phyloP scores from a whole-genome alignment of 1,284 basidiomycete genomes.

The Dichomitus squalens region DNA sequence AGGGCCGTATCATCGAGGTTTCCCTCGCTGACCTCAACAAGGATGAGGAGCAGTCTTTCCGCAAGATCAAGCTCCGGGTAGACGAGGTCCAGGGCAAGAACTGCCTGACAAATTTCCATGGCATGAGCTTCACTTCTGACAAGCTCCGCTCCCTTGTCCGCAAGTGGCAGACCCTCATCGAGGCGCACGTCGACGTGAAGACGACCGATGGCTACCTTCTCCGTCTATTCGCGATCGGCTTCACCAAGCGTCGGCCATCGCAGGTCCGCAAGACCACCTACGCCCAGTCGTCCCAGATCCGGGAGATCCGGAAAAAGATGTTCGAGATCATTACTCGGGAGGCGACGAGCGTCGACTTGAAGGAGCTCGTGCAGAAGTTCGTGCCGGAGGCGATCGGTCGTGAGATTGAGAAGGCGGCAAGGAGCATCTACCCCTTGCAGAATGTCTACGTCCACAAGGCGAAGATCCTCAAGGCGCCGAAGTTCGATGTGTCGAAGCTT shows the following conservation, averaged over 20 bases:
- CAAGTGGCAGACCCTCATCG: slow-evolving; percentile 99
- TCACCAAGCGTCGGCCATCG: slow-evolving; percentile 96
- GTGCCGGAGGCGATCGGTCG: slow-evolving; percentile 98
- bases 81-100: slow-evolving; percentile 99
- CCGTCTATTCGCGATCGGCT: slow-evolving; percentile 98
- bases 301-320: slow-evolving; percentile 99
- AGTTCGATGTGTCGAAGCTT: slow-evolving; percentile 94
- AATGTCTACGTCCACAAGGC: slow-evolving; percentile 99
- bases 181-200: slow-evolving; percentile 98
- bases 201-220: slow-evolving; percentile 99
- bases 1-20: slow-evolving; percentile 95
- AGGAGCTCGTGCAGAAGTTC: slow-evolving; percentile 98
- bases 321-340: slow-evolving; percentile 99
- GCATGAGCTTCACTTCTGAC: slow-evolving; percentile 99
- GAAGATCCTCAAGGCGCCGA: slow-evolving; percentile 97
- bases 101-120: slow-evolving; percentile 99
- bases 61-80: slow-evolving; percentile 98
- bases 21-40: slow-evolving; percentile 99
- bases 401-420: slow-evolving; percentile 98
- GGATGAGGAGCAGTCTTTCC: slow-evolving; percentile 99
- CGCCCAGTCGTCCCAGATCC: slow-evolving; percentile 93
- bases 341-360: slow-evolving; percentile 94
- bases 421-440: slow-evolving; percentile 97
- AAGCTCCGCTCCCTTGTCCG: slow-evolving; percentile 99
- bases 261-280: slow-evolving; percentile 99